Percentiles rank a stretch among this genome's conserved stretches.
Evolutionary conservation across 225 moss, liverwort and hornwort genomes (phyloP).

Genomic region (Climacium dendroides): DNA sequence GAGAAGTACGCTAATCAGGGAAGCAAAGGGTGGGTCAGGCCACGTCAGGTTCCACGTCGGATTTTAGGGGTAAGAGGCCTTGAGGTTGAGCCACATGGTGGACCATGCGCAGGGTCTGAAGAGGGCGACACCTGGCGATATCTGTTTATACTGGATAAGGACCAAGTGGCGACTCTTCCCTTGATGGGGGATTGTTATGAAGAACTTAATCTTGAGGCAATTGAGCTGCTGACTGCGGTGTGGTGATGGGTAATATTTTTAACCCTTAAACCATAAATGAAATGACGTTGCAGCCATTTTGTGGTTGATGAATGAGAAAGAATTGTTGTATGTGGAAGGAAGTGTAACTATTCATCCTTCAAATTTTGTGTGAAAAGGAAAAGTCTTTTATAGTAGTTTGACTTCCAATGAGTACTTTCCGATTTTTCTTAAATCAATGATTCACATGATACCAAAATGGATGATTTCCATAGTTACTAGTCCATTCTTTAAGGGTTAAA

Average conservation of each 20-base stretch:
- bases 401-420: too few relatives aligned
- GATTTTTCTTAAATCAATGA: too few relatives aligned
- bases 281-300: too few relatives aligned
- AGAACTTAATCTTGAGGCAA: neutral
- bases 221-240: neutral
- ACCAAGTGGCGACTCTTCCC: neutral
- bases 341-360: too few relatives aligned
- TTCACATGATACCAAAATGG: too few relatives aligned
- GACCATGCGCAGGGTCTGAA: neutral
- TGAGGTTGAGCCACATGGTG: neutral
- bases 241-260: neutral
- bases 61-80: neutral
- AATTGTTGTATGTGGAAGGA: too few relatives aligned
- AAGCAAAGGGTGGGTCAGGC: neutral
- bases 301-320: too few relatives aligned
- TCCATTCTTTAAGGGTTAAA: too few relatives aligned
- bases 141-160: neutral
- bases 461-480: too few relatives aligned
- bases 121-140: neutral
- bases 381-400: too few relatives aligned
- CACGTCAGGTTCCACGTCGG: neutral
- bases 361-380: too few relatives aligned
- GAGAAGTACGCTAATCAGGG: neutral
- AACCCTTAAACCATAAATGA: too few relatives aligned
- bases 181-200: neutral